Evolutionary conservation across 2,329 filamentous ascomycete species (phyloP).

Genomic region (Seiridium cupressi): DNA sequence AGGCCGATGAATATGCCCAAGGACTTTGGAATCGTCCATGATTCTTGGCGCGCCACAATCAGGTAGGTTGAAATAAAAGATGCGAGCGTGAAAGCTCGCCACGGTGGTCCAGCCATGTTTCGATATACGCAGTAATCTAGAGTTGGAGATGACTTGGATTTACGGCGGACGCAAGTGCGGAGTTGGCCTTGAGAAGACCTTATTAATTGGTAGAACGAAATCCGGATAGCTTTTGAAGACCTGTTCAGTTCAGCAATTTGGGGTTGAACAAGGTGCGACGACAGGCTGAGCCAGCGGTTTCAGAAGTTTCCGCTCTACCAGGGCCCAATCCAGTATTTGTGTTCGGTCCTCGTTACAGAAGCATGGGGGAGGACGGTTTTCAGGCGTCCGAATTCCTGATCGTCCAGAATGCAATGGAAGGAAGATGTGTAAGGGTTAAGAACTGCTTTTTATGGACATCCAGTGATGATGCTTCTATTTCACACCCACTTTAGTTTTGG

Average conservation of each 20-base stretch:
- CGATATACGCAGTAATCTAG: not conserved
- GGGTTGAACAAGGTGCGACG: not conserved
- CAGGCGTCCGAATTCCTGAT: no score
- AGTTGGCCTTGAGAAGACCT: not conserved
- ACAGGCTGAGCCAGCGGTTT: not conserved
- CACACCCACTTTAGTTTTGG: not conserved
- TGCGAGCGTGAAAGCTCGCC: conserved; percentile 22
- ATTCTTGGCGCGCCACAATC: conserved; percentile 21
- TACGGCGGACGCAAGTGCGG: not conserved
- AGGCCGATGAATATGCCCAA: conserved; percentile 29
- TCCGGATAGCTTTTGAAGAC: not conserved
- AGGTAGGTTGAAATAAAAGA: conserved; percentile 31
- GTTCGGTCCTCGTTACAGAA: not conserved
- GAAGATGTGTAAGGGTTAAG: no score
- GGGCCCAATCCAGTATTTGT: not conserved
- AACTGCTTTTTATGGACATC: no score
- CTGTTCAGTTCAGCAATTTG: not conserved
- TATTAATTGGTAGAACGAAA: not conserved
- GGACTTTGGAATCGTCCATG: conserved; percentile 31
- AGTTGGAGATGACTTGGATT: not conserved
- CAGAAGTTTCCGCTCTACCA: conserved; percentile 1
- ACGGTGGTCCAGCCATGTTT: conserved; percentile 25
- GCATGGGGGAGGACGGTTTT: no score
- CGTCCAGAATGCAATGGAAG: no score
- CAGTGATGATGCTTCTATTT: conserved; percentile 1